Conservation (phyloP, 192 early-diverging fungal genomes). For the Phlyctochytrium bullatum region DNA sequence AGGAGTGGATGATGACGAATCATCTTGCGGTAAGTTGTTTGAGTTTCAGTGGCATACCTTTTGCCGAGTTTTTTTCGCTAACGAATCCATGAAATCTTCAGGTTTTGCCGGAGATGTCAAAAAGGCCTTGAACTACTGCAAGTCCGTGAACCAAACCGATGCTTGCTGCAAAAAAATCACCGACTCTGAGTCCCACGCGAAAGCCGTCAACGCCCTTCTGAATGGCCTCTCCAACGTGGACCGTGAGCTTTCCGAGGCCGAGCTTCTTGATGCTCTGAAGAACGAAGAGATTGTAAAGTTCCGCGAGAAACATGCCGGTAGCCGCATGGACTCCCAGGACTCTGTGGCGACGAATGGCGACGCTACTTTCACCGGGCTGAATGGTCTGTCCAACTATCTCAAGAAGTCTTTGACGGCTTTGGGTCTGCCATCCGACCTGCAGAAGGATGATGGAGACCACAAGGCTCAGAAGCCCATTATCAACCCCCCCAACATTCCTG, state of each 20-base stretch:
- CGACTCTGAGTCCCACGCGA: background rate
- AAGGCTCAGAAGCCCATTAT: too few species aligned
- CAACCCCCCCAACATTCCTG: too few species aligned
- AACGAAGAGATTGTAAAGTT: background rate
- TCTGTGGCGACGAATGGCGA: too few species aligned
- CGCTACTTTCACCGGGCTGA: too few species aligned
- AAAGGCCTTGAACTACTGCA: background rate
- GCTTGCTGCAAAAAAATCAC: background rate
- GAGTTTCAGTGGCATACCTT: too few species aligned
- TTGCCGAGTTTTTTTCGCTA: too few species aligned
- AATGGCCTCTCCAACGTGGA: background rate
- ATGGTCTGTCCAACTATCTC: too few species aligned
- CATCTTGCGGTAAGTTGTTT: too few species aligned
- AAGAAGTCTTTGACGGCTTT: background rate
- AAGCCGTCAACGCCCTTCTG: background rate
- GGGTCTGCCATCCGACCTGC: background rate
- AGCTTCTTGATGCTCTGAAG: background rate
- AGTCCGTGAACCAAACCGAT: background rate
- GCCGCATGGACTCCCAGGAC: too few species aligned
- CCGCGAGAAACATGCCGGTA: too few species aligned
- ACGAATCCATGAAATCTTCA: too few species aligned
- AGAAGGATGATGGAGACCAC: too few species aligned
- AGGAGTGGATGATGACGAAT: background rate
- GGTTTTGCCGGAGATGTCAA: background rate
- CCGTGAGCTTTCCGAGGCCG: background rate